Percentiles rank a stretch among this genome's conserved stretches.
Conservation (phyloP, 345 rosid species). For the Melaleuca alternifolia region DNA sequence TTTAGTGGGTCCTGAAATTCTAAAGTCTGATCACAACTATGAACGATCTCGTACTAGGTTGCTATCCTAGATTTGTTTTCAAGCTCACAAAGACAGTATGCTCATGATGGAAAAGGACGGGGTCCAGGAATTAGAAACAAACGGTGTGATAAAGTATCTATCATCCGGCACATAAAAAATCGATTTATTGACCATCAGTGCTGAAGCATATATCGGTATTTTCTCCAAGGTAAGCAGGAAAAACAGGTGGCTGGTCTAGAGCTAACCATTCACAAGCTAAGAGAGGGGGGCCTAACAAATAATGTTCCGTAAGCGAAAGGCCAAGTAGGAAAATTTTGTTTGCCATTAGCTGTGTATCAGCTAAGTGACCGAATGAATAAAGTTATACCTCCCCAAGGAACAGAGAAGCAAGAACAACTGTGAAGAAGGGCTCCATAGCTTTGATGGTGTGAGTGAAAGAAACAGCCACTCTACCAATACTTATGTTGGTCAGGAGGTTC, state of each 20-base stretch:
- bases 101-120: background rate
- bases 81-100: background rate
- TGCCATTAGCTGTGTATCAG: background rate
- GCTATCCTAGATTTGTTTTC: background rate
- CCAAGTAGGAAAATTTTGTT: background rate
- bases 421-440: slow-evolving; percentile 93
- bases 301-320: background rate
- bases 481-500: slow-evolving; percentile 70
- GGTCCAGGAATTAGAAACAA: background rate
- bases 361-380: background rate
- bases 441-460: slow-evolving; percentile 95
- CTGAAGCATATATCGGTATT: background rate
- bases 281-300: background rate
- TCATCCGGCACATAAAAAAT: background rate
- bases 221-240: background rate
- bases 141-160: background rate
- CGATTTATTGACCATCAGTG: background rate
- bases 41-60: background rate
- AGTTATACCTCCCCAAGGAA: slow-evolving; percentile 55
- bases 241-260: too few species aligned
- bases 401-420: slow-evolving; percentile 55
- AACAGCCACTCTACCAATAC: slow-evolving; percentile 66
- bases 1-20: background rate
- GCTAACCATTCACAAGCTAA: background rate
- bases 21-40: background rate